Evolutionary conservation across 768 basidiomycete species (phyloP), one percentile per base, ranked within the genome.

Genomic region (Infundibulicybe gibba): DNA sequence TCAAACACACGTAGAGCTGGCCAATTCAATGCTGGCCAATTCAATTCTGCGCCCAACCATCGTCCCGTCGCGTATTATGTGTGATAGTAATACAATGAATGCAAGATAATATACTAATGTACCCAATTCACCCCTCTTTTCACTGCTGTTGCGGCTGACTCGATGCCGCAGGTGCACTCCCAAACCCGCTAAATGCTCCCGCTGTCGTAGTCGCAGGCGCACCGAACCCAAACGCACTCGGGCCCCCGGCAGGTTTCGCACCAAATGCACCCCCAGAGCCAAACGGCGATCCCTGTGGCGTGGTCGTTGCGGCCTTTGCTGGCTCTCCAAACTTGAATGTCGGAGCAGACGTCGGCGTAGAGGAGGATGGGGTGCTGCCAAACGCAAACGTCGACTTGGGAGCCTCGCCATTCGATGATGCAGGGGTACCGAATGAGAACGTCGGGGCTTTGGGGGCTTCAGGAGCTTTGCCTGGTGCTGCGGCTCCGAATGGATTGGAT

Each of bases 161-260:
- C n/a, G 53, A 44, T 4, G 54, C 41, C 38, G 50, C 37, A 37
- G 55, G 44, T 45, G 50, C 37, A 40, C 54, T 57, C 5, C 57
- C 52, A 53, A 60, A 60, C 16, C 37, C 34, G 44, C 44, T 35
- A 45, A 51, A 59, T 20, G 31, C 37, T 10, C 34, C 52, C 5
- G 44, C 44, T n/a, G 15, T 47, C 14, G 19, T 32, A 15, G 44
- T 21, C 20, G 54, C n/a, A n/a, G 40, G 16, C 31, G 37, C 49
- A 40, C 63, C 62, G 49, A 71, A 70, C 21, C 65, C 65, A 51
- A 70, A 65, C 9, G 63, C 52, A 49, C 57, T 62, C 2, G 64
- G 38, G 17, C 51, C 49, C 19, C 47, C 35, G 5, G 51, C 37
- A 16, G 54, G 40, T 19, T 51, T 55, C 20, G 37, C 38, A 11